phyloP scores from a whole-genome alignment of 495 filamentous ascomycete species.

The Symbiotaphrina buchneri region DNA sequence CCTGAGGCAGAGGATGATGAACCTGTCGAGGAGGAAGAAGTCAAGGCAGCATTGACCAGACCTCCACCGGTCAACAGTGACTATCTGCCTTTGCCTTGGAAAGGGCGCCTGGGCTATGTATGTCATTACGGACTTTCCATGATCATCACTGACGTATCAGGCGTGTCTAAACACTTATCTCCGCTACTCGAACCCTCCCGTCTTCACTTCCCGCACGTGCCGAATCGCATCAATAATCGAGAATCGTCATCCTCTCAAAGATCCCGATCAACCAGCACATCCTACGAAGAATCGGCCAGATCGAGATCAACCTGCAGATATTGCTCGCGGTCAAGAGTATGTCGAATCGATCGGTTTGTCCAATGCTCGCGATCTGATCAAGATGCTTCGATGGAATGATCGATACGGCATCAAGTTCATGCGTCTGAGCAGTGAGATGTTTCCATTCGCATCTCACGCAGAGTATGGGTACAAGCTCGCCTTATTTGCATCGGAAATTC shows the following conservation, averaged over 20 bases:
- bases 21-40: constrained; percentile 1
- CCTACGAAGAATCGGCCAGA: constrained; percentile 66
- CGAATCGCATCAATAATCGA: constrained; percentile 81
- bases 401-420: constrained; percentile 83
- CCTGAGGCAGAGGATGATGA: constrained; percentile 3
- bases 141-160: constrained; percentile 15
- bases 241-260: constrained; percentile 56
- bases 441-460: constrained; percentile 77
- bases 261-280: constrained; percentile 57
- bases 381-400: constrained; percentile 86
- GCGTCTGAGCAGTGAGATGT: constrained; percentile 86
- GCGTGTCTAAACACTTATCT: constrained; percentile 89
- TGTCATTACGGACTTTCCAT: constrained; percentile 11
- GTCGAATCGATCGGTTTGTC: constrained; percentile 58
- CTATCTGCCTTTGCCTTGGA: constrained; percentile 81
- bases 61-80: constrained; percentile 66
- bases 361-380: constrained; percentile 64
- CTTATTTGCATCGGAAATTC: constrained; percentile 60
- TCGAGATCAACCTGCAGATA: constrained; percentile 35
- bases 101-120: constrained; percentile 79
- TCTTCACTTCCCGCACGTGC: constrained; percentile 83
- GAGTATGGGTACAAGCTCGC: constrained; percentile 76
- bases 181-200: constrained; percentile 58
- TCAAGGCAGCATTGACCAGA: constrained; percentile 12
- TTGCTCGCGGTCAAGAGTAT: constrained; percentile 39